A percentile compares a stretch with the other conserved stretches of the same genome.
phyloP scores from a whole-genome alignment of 2,329 filamentous ascomycete genomes.

The Phaeosphaeriaceae sp. region DNA sequence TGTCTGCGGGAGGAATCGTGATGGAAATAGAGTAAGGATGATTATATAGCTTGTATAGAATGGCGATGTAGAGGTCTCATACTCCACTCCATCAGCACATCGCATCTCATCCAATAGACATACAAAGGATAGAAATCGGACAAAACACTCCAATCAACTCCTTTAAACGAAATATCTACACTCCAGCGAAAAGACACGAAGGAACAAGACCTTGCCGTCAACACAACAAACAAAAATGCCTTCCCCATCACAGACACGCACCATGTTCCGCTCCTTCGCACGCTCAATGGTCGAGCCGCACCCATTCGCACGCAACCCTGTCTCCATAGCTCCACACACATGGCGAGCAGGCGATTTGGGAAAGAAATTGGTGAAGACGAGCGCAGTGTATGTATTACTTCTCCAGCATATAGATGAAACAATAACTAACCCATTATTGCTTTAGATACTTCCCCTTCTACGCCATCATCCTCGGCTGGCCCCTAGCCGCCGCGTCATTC shows the following conservation, averaged over 20 bases:
- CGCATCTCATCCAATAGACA: not conserved
- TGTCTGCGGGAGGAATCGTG: not conserved
- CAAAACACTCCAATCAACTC: not conserved
- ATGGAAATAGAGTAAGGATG: not conserved
- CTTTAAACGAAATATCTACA: not conserved
- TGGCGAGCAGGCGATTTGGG: slow-evolving; percentile 31
- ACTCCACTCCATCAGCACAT: slow-evolving; percentile 1
- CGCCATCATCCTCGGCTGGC: slow-evolving; percentile 42
- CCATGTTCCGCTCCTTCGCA: slow-evolving; percentile 41
- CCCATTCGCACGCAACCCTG: slow-evolving; percentile 42
- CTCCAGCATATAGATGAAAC: too few species aligned
- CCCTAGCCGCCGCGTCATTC: slow-evolving; percentile 32
- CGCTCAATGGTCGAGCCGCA: slow-evolving; percentile 46
- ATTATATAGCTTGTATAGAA: slow-evolving; percentile 1
- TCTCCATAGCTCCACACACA: slow-evolving; percentile 30
- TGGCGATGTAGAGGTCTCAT: not conserved
- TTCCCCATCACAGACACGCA: slow-evolving; percentile 37
- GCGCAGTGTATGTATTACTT: slow-evolving; percentile 35
- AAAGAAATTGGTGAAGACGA: slow-evolving; percentile 30
- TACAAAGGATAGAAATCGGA: not conserved
- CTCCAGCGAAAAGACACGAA: too few species aligned
- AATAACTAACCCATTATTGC: too few species aligned
- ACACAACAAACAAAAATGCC: slow-evolving; percentile 31
- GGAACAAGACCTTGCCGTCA: not conserved
- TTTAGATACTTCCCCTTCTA: slow-evolving; percentile 40